Base-by-base conservation (phyloP, 441 rosid genomes). In the Croton laevigatus region DNA sequence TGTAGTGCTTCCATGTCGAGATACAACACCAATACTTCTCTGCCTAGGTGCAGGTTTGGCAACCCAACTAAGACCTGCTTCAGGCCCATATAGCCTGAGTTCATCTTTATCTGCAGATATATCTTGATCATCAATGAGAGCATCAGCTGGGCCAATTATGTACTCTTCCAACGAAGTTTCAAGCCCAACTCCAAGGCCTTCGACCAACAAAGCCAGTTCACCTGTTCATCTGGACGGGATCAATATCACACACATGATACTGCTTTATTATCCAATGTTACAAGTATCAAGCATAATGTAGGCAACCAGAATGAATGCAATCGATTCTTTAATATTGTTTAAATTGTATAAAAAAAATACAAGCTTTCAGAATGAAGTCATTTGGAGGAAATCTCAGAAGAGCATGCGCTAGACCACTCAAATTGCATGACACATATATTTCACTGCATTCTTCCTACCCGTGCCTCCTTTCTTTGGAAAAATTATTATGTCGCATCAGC, bases 21-120 rank as follows among this genome's bases (percentile, higher is more conserved):
- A 95, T 36, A 78, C 85, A 77, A 93, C 66, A 58, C 86, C 86
- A 34, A 88, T 63, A 37, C 73, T 71, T 72, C 92, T 84, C 53
- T 82, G 91, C 59, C 90, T 87, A 40, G 87, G 81, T 48, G 89
- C 83, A 32, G 93, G 97, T 69, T 79, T 89, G 34, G 97, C 98
- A 71, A 93, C 80, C 96, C 94, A 91, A 59, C 96, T 89, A 23
- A 81, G 86, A 17, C 94, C 94, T 68, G 77, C 83, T 78, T 86
- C 91, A 58, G 93, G 79, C 53, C 94, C 97, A 63, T 87, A 93
- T 66, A 93, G 73, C 73, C 74, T 87, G 72, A 93, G 85, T 74
- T 87, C 80, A 59, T 86, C 92, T 75, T 87, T 83, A 14, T 82
- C 81, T 63, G 73, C 59, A 73, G 83, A 48, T 22, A 71, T 63